Conservation (phyloP, 2,329 filamentous ascomycete genomes). For the Calonectria hawksworthii region DNA sequence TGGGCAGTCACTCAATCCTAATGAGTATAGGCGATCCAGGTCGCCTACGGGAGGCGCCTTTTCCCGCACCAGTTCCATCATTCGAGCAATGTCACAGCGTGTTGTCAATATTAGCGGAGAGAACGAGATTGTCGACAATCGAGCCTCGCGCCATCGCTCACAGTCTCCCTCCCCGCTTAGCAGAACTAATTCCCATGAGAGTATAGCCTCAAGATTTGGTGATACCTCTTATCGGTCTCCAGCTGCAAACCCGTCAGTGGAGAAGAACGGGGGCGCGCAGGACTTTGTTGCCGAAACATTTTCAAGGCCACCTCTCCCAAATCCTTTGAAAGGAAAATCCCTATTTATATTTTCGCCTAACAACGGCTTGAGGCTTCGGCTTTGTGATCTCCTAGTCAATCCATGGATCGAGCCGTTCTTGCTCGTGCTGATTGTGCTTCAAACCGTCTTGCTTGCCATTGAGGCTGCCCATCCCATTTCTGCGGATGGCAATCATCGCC, state of each 20-base stretch:
- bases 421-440: constrained; percentile 87
- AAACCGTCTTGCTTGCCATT: constrained; percentile 88
- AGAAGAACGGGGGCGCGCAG: constrained; percentile 57
- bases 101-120: constrained; percentile 98
- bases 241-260: constrained; percentile 57
- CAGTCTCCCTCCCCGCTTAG: constrained; percentile 65
- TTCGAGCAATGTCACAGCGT: constrained; percentile 92
- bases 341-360: constrained; percentile 87
- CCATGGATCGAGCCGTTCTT: constrained; percentile 90
- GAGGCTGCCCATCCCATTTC: constrained; percentile 83
- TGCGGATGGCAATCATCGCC: constrained; percentile 70
- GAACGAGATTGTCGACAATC: constrained; percentile 83
- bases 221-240: constrained; percentile 69
- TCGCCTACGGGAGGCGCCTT: constrained; percentile 76
- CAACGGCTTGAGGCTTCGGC: constrained; percentile 77
- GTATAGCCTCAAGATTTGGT: constrained; percentile 52
- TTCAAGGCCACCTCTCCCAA: constrained; percentile 55
- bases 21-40: constrained; percentile 68
- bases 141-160: constrained; percentile 72
- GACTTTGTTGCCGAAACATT: constrained; percentile 35
- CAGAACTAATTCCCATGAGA: constrained; percentile 45
- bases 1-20: constrained; percentile 68
- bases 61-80: constrained; percentile 79
- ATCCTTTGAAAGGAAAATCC: constrained; percentile 89
- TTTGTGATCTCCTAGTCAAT: constrained; percentile 89